Evolutionary conservation across 2,329 filamentous ascomycete genomes (phyloP).

Genomic region (Monosporascus cannonballus): DNA sequence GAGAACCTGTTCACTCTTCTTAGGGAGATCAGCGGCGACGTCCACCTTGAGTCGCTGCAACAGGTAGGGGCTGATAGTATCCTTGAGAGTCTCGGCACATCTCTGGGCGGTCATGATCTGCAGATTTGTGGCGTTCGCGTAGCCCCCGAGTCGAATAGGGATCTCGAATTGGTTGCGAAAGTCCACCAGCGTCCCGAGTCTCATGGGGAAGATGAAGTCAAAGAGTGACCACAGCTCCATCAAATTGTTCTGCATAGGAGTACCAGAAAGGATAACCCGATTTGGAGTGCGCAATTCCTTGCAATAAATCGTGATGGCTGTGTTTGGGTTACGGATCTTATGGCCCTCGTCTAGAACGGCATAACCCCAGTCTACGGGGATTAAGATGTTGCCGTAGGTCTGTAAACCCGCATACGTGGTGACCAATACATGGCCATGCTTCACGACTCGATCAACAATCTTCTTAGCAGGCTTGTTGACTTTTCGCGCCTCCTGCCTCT

Average conservation of each 20-base stretch:
- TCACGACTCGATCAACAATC: conserved; percentile 75
- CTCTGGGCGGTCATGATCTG: conserved; percentile 92
- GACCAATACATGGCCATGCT: conserved; percentile 85
- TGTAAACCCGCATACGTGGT: conserved; percentile 97
- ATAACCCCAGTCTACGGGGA: conserved; percentile 84
- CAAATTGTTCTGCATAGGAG: conserved; percentile 95
- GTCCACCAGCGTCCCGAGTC: conserved; percentile 81
- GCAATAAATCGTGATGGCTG: conserved; percentile 88
- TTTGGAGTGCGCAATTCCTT: conserved; percentile 90
- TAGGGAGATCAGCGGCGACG: conserved; percentile 85
- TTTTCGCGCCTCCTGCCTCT: conserved; percentile 40
- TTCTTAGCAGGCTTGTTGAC: conserved; percentile 65
- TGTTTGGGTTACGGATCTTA: conserved; percentile 95
- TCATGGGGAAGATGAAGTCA: conserved; percentile 96
- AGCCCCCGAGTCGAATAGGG: conserved; percentile 87
- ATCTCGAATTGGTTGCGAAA: conserved; percentile 91
- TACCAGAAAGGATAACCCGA: conserved; percentile 88
- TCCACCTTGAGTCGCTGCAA: conserved; percentile 90
- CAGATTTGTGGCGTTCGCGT: conserved; percentile 89
- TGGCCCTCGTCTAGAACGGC: conserved; percentile 95
- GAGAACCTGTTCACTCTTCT: conserved; percentile 92
- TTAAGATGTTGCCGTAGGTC: conserved; percentile 77
- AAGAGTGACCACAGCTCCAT: conserved; percentile 95
- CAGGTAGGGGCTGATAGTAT: conserved; percentile 88
- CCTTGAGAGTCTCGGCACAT: conserved; percentile 89